Evolutionary conservation across 306 rosid species (phyloP).

Genomic region (Cicer arietinum): DNA sequence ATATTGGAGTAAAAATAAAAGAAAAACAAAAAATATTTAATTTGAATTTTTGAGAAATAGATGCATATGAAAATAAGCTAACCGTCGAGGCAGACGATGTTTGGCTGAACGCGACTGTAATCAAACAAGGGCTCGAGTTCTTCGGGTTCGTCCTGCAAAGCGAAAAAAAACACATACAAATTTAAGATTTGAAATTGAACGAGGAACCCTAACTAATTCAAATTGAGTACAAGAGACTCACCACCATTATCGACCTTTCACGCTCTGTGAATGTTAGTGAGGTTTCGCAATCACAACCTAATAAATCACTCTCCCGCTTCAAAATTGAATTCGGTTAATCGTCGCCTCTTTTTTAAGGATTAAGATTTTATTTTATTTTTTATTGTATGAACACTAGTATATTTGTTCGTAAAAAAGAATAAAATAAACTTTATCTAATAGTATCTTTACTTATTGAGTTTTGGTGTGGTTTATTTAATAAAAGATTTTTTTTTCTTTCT

Average conservation of each 20-base stretch:
- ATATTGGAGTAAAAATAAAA: background rate
- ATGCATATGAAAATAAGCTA: constrained; percentile 17
- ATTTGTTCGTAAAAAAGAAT: no score
- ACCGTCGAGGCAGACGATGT: constrained; percentile 61
- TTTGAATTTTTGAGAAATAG: background rate
- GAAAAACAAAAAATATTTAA: background rate
- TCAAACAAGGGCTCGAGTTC: constrained; percentile 90
- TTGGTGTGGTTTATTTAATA: no score
- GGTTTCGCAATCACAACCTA: background rate
- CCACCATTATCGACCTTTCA: background rate
- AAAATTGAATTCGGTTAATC: constrained; percentile 23
- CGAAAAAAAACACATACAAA: constrained; percentile 5
- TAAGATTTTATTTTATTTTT: background rate
- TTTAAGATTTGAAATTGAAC: background rate
- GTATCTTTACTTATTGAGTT: no score
- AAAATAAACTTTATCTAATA: no score
- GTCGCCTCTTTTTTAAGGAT: background rate
- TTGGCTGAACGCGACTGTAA: constrained; percentile 83
- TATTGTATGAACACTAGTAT: no score
- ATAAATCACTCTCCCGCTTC: constrained; percentile 30
- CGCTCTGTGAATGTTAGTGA: background rate
- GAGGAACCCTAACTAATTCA: constrained; percentile 39
- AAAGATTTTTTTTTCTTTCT: no score
- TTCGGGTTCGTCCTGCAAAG: constrained; percentile 66
- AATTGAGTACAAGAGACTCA: constrained; percentile 14